phyloP scores from a whole-genome alignment of 148 eudicot species.

The Vaccinium myrtillus region DNA sequence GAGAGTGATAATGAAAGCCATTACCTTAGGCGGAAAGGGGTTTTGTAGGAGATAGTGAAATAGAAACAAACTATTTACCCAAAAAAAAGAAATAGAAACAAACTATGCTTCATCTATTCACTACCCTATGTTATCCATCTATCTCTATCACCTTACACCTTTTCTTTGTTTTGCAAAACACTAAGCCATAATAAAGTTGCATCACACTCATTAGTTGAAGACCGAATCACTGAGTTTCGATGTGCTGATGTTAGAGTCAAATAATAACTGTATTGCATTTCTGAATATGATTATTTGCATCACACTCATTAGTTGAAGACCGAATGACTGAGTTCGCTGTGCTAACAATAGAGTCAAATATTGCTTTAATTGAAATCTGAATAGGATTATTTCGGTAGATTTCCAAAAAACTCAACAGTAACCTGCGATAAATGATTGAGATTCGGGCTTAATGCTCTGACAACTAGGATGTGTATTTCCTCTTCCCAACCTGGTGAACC shows the following conservation, averaged over 20 bases:
- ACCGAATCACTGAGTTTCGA: neutral
- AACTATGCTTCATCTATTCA: neutral
- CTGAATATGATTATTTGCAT: neutral
- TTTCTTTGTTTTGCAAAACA: neutral
- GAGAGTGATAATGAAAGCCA: neutral
- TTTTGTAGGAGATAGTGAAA: neutral
- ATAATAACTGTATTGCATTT: neutral
- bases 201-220: neutral
- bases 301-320: neutral
- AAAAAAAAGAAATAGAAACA: too few species aligned
- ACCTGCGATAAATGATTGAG: neutral
- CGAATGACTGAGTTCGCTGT: neutral
- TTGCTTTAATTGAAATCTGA: neutral
- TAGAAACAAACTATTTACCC: too few species aligned
- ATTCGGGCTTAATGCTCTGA: neutral
- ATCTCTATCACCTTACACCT: neutral
- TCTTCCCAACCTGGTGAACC: neutral
- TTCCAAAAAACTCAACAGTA: neutral
- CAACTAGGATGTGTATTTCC: neutral
- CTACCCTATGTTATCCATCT: neutral
- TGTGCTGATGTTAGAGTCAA: neutral
- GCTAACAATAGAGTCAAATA: neutral
- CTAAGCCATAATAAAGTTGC: neutral
- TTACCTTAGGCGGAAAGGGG: neutral
- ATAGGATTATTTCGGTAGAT: neutral